Percentiles rank a stretch among this genome's conserved stretches.
These are phyloP conservation scores for Lonicera japonica DNA, from an alignment of 129 eudicot genomes.

Conservation along the genomic window DNA sequence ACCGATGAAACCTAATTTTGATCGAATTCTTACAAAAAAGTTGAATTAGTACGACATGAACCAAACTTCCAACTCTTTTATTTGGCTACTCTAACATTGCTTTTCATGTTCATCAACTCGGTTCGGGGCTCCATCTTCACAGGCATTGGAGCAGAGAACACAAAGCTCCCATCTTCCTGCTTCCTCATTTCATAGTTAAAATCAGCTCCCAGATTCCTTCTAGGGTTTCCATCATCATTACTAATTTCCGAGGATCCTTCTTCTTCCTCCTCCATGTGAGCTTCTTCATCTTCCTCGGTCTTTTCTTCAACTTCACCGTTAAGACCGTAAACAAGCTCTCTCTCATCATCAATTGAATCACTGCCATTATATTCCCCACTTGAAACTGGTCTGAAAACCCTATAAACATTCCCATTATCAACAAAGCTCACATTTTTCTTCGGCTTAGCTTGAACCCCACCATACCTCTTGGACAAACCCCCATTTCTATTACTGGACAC, in stretches of 20 bases:
- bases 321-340: constrained; percentile 16
- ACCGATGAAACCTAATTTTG: not conserved
- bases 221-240: constrained; percentile 42
- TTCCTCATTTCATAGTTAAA: constrained; percentile 13
- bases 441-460: constrained; percentile 30
- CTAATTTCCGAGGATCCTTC: constrained; percentile 43
- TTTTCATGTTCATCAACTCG: constrained; percentile 35
- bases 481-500: constrained; percentile 18
- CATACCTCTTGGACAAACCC: constrained; percentile 33
- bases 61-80: not conserved
- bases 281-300: constrained; percentile 41
- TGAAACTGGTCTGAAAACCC: constrained; percentile 26
- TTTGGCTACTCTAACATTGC: constrained; percentile 17
- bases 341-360: constrained; percentile 26
- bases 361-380: constrained; percentile 36
- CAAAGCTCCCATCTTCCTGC: constrained; percentile 35
- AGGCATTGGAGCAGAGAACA: constrained; percentile 64
- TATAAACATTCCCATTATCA: constrained; percentile 63
- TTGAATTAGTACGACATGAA: constrained; percentile 13
- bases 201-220: constrained; percentile 30
- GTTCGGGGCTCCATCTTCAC: constrained; percentile 63
- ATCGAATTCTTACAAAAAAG: constrained; percentile 9
- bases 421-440: constrained; percentile 76
- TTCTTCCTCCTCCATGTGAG: constrained; percentile 21
- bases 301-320: constrained; percentile 44